A percentile compares a stretch with the other conserved stretches of the same genome.
phyloP scores from a whole-genome alignment of 2,329 filamentous ascomycete species.

The Neofusicoccum ribis region DNA sequence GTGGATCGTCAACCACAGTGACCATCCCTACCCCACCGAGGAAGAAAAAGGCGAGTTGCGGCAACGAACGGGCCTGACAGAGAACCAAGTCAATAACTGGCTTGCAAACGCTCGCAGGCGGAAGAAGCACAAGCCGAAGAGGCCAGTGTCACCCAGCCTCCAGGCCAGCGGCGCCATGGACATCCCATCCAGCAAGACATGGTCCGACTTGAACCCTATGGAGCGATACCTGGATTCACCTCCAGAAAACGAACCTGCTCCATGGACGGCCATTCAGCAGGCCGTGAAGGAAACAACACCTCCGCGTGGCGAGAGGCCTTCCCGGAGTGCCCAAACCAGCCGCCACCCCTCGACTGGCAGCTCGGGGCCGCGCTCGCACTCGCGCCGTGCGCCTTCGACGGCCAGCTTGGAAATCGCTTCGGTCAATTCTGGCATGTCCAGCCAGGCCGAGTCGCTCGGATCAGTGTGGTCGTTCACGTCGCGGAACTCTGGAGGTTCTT shows the following conservation, averaged over 20 bases:
- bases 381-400: constrained; percentile 53
- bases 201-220: constrained; percentile 61
- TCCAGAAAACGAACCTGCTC: constrained; percentile 68
- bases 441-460: constrained; percentile 49
- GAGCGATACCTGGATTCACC: constrained; percentile 70
- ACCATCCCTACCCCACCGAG: constrained; percentile 85
- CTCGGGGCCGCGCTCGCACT: constrained; percentile 43
- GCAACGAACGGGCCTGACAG: constrained; percentile 74
- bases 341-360: constrained; percentile 54
- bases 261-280: constrained; percentile 63
- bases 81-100: constrained; percentile 88
- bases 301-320: constrained; percentile 36
- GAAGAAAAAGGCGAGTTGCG: constrained; percentile 81
- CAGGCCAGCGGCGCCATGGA: constrained; percentile 64
- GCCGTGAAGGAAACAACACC: constrained; percentile 51
- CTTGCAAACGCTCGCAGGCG: constrained; percentile 84
- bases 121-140: constrained; percentile 70
- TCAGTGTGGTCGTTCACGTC: constrained; percentile 61
- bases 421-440: constrained; percentile 53
- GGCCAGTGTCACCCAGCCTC: constrained; percentile 69
- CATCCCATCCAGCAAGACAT: constrained; percentile 66
- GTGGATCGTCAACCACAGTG: constrained; percentile 77
- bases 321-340: constrained; percentile 33
- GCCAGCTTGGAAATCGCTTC: constrained; percentile 55
- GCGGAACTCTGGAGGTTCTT: constrained; percentile 56